Evolutionary conservation across 108 stramenopile genomes (phyloP), one percentile per base, ranked within the genome.

Genomic region (Conticribra weissflogii): DNA sequence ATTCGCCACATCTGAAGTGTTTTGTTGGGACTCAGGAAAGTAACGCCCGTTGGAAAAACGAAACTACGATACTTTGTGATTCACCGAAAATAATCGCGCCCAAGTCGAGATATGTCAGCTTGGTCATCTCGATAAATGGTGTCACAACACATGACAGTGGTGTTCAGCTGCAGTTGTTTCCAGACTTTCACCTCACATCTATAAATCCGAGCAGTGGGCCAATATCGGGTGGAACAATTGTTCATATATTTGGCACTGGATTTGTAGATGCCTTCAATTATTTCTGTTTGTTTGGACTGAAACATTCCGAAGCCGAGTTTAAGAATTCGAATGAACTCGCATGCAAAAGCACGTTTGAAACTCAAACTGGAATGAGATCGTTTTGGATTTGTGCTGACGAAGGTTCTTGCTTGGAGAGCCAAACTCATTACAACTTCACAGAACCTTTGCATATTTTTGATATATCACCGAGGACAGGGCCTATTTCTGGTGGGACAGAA

Each of bases 221-320:
- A 14, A 62, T 45, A 45, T 58, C 59, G 16, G 76, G 62, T 45
- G 60, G 68, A 46, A 64, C 59, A 2, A 61, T 32, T 49, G 29
- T 50, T 30, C 3, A 15, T 23, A 34, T 77, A 3, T 46, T 47
- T 3, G 76, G 76, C 34, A 71, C 41, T 18, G 48, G 56, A 0
- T 77, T 77, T 51, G 36, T 28, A 32, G 16, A 34, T 3, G 21
- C 63, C 16, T 34, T 74, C 31, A 21, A 23, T 5, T 74, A 74
- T 44, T 19, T 55, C 4, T 74, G 72, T 44, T 63, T 41, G n/a
- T 74, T 74, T 56, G 63, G 72, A n/a, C 12, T 19, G 25, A 54
- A 50, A 21, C 16, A 7, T 24, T 41, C 56, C 19, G 41, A 46
- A 8, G 63, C 72, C 23, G 33, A 28, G 28, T 74, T 66, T 58